phyloP scores from a whole-genome alignment of 192 early-diverging fungal genomes.

The Coemansia sp. region DNA sequence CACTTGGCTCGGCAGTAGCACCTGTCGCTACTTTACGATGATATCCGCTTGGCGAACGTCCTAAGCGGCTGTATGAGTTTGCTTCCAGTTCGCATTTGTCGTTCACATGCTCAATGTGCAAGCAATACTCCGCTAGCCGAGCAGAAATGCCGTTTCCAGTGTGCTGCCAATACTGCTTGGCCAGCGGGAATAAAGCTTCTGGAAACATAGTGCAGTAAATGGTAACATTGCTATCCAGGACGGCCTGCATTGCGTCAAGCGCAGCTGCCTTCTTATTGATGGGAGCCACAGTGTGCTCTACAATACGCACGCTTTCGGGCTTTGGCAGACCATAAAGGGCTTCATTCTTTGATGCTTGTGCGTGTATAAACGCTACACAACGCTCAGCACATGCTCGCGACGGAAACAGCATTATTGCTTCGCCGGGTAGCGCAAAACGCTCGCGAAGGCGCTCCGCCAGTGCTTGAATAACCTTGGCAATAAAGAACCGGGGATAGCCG shows the following conservation, averaged over 20 bases:
- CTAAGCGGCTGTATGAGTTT: slow-evolving; percentile 2
- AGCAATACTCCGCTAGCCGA: slow-evolving; percentile 79
- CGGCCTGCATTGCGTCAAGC: slow-evolving; percentile 41
- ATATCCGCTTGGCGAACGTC: slow-evolving; percentile 1
- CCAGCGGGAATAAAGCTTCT: slow-evolving; percentile 60
- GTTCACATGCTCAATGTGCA: slow-evolving; percentile 66
- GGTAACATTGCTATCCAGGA: slow-evolving; percentile 52
- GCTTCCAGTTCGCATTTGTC: slow-evolving; percentile 32
- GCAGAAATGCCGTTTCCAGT: slow-evolving; percentile 85
- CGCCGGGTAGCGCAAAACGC: slow-evolving; percentile 64
- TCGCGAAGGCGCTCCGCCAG: slow-evolving; percentile 52
- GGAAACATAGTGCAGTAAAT: slow-evolving; percentile 77
- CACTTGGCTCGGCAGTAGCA: background rate
- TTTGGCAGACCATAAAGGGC: slow-evolving; percentile 11
- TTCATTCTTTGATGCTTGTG: slow-evolving; percentile 40
- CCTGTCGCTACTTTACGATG: slow-evolving; percentile 4
- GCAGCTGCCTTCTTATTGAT: slow-evolving; percentile 41
- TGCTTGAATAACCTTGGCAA: slow-evolving; percentile 52
- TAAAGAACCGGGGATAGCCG: slow-evolving; percentile 96
- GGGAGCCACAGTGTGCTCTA: slow-evolving; percentile 37
- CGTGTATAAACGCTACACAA: slow-evolving; percentile 42
- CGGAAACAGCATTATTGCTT: slow-evolving; percentile 75
- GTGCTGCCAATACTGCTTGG: slow-evolving; percentile 98
- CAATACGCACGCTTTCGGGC: slow-evolving; percentile 42
- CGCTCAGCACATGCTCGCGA: slow-evolving; percentile 63